Evolutionary conservation across 306 rosid genomes (phyloP).

Genomic region (Sesbania bispinosa): DNA sequence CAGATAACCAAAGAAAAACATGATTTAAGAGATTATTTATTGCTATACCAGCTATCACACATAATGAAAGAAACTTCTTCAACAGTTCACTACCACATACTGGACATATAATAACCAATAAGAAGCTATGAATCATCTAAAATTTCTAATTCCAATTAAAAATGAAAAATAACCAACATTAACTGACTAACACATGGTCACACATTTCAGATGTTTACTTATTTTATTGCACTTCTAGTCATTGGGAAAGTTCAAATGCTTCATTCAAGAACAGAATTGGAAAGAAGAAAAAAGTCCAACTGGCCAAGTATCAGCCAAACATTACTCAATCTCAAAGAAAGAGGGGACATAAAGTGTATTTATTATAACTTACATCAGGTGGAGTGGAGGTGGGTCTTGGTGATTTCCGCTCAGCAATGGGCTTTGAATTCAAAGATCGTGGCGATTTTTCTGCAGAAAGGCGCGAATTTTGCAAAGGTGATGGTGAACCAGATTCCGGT

Average conservation of each 20-base stretch:
- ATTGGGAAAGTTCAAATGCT: conserved; percentile 1
- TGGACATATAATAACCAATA: background rate
- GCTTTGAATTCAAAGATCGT: conserved; percentile 57
- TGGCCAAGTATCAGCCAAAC: background rate
- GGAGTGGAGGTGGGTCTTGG: conserved; percentile 61
- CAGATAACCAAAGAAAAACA: background rate
- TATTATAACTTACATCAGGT: conserved; percentile 64
- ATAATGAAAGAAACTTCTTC: background rate
- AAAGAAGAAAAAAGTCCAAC: background rate
- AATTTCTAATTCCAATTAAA: too few species aligned
- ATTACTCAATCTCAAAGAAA: background rate
- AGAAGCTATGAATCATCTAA: background rate
- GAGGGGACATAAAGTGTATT: background rate
- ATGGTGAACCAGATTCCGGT: conserved; percentile 70
- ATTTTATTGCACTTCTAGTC: background rate
- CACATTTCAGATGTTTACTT: background rate
- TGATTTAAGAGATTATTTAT: background rate
- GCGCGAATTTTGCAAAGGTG: conserved; percentile 69
- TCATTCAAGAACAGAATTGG: background rate
- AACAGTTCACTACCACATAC: conserved; percentile 6
- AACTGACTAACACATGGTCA: background rate
- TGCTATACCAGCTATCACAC: background rate
- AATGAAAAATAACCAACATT: background rate
- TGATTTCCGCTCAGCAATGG: conserved; percentile 57
- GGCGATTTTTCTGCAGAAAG: conserved; percentile 83